Evolutionary conservation across 352 stramenopile species (phyloP).

Genomic region (Phytophthora sojae): DNA sequence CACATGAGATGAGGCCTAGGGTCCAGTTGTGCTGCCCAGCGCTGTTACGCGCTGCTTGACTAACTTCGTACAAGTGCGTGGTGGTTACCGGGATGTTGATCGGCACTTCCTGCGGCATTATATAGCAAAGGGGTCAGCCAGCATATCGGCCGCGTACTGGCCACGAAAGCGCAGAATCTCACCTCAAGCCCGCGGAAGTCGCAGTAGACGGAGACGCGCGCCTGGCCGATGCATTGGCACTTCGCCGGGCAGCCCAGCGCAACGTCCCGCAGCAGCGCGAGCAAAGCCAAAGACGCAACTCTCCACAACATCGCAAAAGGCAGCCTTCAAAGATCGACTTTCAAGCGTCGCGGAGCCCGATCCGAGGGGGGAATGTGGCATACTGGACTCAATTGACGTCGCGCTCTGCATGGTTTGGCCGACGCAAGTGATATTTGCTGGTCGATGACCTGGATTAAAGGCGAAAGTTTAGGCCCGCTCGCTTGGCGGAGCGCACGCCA

Average conservation of each 20-base stretch:
- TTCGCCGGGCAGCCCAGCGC: constrained; percentile 46
- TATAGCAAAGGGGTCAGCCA: constrained; percentile 13
- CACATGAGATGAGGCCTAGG: constrained; percentile 12
- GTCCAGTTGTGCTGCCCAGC: constrained; percentile 6
- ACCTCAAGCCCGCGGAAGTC: constrained; percentile 77
- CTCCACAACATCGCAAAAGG: constrained; percentile 23
- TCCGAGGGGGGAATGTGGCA: constrained; percentile 12
- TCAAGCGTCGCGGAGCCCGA: constrained; percentile 32
- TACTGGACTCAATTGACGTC: constrained; percentile 24
- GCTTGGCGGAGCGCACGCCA: constrained; percentile 10
- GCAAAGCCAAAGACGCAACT: constrained; percentile 13
- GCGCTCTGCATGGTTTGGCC: background rate
- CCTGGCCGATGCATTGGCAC: constrained; percentile 74
- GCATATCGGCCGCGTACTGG: background rate
- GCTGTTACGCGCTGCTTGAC: background rate
- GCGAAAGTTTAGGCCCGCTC: constrained; percentile 1
- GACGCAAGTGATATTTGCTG: constrained; percentile 16
- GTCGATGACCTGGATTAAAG: constrained; percentile 7
- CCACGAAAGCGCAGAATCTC: constrained; percentile 2
- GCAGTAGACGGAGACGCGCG: constrained; percentile 77
- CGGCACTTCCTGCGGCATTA: constrained; percentile 49
- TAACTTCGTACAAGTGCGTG: constrained; percentile 68
- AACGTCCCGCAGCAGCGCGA: constrained; percentile 14
- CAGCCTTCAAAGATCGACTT: constrained; percentile 11
- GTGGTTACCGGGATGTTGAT: constrained; percentile 72